A percentile compares a stretch with the other conserved stretches of the same genome.
Conservation (phyloP, 2,329 filamentous ascomycete genomes). For the Beauveria sp. region DNA sequence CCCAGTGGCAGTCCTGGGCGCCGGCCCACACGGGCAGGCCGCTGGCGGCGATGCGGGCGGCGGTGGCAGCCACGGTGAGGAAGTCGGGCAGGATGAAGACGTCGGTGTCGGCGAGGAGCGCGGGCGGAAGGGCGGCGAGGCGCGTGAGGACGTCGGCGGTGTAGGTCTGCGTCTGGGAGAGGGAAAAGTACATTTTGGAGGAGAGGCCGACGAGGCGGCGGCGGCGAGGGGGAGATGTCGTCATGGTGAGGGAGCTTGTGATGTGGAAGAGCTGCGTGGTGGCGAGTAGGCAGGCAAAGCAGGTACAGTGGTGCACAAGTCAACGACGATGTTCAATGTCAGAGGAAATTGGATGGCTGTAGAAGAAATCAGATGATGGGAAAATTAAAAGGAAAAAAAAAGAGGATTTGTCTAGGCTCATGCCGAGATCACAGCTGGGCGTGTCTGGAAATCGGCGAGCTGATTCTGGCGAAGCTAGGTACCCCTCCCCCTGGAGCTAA, state of each 20-base stretch:
- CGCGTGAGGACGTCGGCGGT: conserved; percentile 40
- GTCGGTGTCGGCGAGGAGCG: conserved; percentile 47
- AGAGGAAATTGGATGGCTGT: neutral
- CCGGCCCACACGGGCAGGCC: conserved; percentile 46
- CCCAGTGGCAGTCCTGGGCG: conserved; percentile 68
- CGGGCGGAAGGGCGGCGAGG: conserved; percentile 33
- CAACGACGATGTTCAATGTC: too few species aligned
- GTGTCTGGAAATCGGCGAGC: neutral
- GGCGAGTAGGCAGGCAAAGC: neutral
- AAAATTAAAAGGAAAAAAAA: neutral
- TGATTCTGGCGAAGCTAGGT: neutral
- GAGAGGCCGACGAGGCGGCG: conserved; percentile 65
- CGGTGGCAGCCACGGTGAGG: conserved; percentile 52
- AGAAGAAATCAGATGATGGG: neutral
- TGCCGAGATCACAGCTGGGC: neutral
- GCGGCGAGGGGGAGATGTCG: conserved; percentile 23
- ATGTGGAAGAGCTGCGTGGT: neutral
- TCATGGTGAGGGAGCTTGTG: conserved; percentile 11
- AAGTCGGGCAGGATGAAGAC: conserved; percentile 76
- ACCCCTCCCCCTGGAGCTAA: neutral
- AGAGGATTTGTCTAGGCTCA: neutral
- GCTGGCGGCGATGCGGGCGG: conserved; percentile 37
- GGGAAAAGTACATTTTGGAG: conserved; percentile 75
- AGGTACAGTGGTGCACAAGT: too few species aligned
- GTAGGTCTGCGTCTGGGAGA: conserved; percentile 52